These are phyloP conservation scores for Aspergillus taichungensis DNA, from an alignment of 495 filamentous ascomycete species.

Conservation along the genomic window DNA sequence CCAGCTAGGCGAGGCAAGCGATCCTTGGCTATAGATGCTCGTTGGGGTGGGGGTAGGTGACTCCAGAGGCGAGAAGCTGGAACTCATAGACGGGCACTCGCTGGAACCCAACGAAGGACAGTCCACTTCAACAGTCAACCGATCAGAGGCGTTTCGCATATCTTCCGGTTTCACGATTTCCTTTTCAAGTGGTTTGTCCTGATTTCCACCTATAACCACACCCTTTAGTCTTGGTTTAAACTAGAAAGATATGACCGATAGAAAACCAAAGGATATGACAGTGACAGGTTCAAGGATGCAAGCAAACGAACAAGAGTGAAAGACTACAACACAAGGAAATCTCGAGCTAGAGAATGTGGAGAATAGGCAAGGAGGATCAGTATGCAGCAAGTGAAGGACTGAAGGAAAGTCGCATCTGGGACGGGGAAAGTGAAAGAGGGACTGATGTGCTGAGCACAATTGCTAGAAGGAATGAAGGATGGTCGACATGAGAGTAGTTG, in stretches of 20 bases:
- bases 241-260: constrained; percentile 6
- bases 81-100: constrained; percentile 39
- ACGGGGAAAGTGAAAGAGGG: constrained; percentile 18
- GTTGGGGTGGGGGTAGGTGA: constrained; percentile 39
- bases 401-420: constrained; percentile 12
- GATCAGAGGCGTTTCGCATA: constrained; percentile 37
- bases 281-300: neutral
- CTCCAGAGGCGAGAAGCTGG: constrained; percentile 38
- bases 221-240: constrained; percentile 11
- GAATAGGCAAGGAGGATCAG: constrained; percentile 1
- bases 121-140: constrained; percentile 37
- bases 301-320: neutral
- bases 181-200: constrained; percentile 17
- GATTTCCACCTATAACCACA: constrained; percentile 20
- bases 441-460: constrained; percentile 6
- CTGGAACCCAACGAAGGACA: constrained; percentile 34
- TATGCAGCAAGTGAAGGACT: constrained; percentile 9
- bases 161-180: constrained; percentile 24
- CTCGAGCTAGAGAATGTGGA: neutral
- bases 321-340: neutral
- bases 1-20: constrained; percentile 35
- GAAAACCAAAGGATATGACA: neutral
- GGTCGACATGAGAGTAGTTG: constrained; percentile 4
- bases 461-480: constrained; percentile 16
- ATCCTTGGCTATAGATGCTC: constrained; percentile 35